These are phyloP conservation scores for Glarea lozoyensis DNA, from an alignment of 495 filamentous ascomycete genomes.

Conservation along the genomic window DNA sequence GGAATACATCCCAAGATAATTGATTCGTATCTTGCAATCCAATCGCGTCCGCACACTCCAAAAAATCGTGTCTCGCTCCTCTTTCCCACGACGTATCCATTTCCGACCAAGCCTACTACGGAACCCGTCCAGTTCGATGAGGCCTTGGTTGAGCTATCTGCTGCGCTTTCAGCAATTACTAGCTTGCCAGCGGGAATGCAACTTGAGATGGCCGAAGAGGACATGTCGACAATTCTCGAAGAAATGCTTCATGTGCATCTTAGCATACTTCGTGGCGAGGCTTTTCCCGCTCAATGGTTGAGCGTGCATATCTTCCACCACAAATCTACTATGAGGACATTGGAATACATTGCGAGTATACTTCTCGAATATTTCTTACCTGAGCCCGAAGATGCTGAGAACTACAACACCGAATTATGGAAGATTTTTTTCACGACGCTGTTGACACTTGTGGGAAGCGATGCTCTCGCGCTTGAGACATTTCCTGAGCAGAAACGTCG, in stretches of 20 bases:
- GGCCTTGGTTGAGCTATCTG: conserved; percentile 78
- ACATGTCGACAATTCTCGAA: conserved; percentile 65
- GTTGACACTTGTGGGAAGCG: conserved; percentile 79
- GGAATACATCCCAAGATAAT: conserved; percentile 86
- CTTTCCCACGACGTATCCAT: conserved; percentile 86
- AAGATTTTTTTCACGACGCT: conserved; percentile 84
- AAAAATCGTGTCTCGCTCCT: conserved; percentile 71
- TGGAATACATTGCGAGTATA: conserved; percentile 75
- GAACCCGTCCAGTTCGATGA: conserved; percentile 69
- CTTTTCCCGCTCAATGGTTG: conserved; percentile 85
- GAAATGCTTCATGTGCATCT: conserved; percentile 73
- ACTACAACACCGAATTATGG: conserved; percentile 91
- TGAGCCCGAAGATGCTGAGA: conserved; percentile 82
- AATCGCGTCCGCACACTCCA: conserved; percentile 49
- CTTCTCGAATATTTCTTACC: conserved; percentile 74
- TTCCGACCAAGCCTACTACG: conserved; percentile 62
- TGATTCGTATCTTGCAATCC: conserved; percentile 75
- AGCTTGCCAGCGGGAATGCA: conserved; percentile 59
- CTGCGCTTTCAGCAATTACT: conserved; percentile 73
- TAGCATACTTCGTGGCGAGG: conserved; percentile 80
- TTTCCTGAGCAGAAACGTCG: conserved; percentile 95
- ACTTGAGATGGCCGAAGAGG: conserved; percentile 62
- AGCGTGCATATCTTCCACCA: conserved; percentile 94
- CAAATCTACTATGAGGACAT: conserved; percentile 74
- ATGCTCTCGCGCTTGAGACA: conserved; percentile 84